Conservation (phyloP, 768 basidiomycete genomes). For the Porpolomopsis calyptriformis region DNA sequence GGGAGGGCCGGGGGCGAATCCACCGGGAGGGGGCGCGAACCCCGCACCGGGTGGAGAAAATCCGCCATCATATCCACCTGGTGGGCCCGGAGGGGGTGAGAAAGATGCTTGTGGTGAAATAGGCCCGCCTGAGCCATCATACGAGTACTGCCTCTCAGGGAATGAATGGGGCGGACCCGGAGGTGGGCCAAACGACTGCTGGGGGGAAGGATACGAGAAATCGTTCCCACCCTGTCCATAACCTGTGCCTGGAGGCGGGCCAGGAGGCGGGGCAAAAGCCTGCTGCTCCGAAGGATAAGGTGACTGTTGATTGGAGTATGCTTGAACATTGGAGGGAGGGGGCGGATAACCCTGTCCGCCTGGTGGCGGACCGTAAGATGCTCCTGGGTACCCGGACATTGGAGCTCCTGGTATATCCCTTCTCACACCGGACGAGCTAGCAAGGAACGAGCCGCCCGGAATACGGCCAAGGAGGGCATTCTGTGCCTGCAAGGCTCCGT, state of each 20-base stretch:
- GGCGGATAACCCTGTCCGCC: no score
- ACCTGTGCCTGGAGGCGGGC: constrained; percentile 7
- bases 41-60: no score
- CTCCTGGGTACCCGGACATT: constrained; percentile 2
- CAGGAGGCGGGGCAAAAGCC: constrained; percentile 17
- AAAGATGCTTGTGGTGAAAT: not conserved
- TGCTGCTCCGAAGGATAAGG: no score
- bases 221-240: constrained; percentile 1
- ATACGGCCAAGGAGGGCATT: constrained; percentile 36
- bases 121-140: not conserved
- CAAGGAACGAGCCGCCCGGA: constrained; percentile 18
- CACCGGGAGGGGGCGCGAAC: not conserved
- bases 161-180: constrained; percentile 10
- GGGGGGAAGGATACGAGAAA: not conserved
- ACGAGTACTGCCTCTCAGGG: not conserved
- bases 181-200: constrained; percentile 13
- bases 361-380: constrained; percentile 5
- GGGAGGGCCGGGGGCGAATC: not conserved
- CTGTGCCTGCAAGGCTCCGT: constrained; percentile 38
- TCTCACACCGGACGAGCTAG: constrained; percentile 19
- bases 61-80: not conserved
- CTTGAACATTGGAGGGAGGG: no score
- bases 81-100: not conserved
- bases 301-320: no score
- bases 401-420: constrained; percentile 18